These are phyloP conservation scores for Pseudogymnoascus sp. DNA, from an alignment of 2,329 filamentous ascomycete species.

Conservation along the genomic window DNA sequence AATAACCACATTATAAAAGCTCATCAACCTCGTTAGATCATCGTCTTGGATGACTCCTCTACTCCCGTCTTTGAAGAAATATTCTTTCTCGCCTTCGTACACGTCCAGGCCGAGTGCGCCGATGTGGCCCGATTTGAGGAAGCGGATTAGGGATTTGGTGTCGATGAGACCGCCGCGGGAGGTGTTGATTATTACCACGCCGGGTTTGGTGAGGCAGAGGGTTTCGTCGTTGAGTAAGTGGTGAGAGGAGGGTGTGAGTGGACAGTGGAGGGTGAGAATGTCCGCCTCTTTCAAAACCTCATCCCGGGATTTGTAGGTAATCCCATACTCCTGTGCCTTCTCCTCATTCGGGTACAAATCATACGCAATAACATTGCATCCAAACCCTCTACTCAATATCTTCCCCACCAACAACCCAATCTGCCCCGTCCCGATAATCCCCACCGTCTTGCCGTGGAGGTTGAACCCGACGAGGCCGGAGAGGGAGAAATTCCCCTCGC, in stretches of 20 bases:
- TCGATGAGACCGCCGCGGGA: conserved; percentile 58
- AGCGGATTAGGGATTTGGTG: conserved; percentile 48
- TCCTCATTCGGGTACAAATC: conserved; percentile 30
- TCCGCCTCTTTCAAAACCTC: not conserved
- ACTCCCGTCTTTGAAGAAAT: conserved; percentile 60
- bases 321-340: not conserved
- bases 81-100: conserved; percentile 54
- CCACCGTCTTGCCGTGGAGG: conserved; percentile 55
- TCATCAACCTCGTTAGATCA: conserved; percentile 55
- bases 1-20: conserved; percentile 58
- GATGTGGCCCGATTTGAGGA: conserved; percentile 51
- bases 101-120: conserved; percentile 59
- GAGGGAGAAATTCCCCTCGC: conserved; percentile 59
- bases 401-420: conserved; percentile 55
- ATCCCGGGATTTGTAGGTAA: not conserved
- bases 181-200: conserved; percentile 44
- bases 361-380: conserved; percentile 51
- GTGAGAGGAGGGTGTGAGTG: conserved; percentile 42
- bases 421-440: conserved; percentile 54
- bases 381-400: conserved; percentile 53
- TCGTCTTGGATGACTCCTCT: conserved; percentile 59
- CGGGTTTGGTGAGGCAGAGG: conserved; percentile 27
- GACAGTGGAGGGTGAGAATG: conserved; percentile 17
- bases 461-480: conserved; percentile 55
- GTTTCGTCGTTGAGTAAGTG: conserved; percentile 43